These are phyloP conservation scores for Leucosporidium creatinivorum DNA, from an alignment of 768 basidiomycete species.

Conservation along the genomic window DNA sequence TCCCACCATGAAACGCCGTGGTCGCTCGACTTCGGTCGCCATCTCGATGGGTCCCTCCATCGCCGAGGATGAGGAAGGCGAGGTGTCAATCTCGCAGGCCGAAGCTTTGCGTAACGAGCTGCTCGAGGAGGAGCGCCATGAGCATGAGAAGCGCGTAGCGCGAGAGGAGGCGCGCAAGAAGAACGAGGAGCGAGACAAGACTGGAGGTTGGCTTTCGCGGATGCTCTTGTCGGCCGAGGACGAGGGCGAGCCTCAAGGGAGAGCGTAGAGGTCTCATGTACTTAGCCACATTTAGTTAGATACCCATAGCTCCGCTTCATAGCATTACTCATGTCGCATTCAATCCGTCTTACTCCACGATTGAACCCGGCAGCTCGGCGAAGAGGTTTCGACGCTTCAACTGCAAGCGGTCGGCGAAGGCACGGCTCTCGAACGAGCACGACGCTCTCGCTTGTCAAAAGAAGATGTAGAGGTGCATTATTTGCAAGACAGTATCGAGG, in stretches of 20 bases:
- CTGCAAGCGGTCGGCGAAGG: too few relatives aligned
- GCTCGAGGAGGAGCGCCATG: conserved; percentile 22
- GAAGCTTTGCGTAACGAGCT: conserved; percentile 22
- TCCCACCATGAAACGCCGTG: neutral
- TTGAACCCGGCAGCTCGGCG: too few relatives aligned
- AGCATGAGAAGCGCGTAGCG: conserved; percentile 9
- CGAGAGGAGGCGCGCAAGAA: conserved; percentile 2
- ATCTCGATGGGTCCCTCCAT: conserved; percentile 15
- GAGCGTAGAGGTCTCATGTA: too few relatives aligned
- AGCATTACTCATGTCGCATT: too few relatives aligned
- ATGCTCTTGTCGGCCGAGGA: neutral
- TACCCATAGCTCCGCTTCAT: too few relatives aligned
- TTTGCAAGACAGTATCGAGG: too few relatives aligned
- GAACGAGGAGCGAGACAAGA: conserved; percentile 4
- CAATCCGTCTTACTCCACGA: too few relatives aligned
- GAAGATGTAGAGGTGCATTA: too few relatives aligned
- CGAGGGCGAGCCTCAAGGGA: neutral
- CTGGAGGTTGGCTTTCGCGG: conserved; percentile 5
- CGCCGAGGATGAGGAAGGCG: neutral
- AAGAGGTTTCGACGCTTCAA: too few relatives aligned
- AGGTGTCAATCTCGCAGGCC: conserved; percentile 15
- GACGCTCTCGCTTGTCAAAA: too few relatives aligned
- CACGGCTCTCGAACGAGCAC: too few relatives aligned
- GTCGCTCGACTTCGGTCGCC: conserved; percentile 10
- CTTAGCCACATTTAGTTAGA: too few relatives aligned